phyloP scores from a whole-genome alignment of 2,329 filamentous ascomycete species.

The Fusarium succisae region DNA sequence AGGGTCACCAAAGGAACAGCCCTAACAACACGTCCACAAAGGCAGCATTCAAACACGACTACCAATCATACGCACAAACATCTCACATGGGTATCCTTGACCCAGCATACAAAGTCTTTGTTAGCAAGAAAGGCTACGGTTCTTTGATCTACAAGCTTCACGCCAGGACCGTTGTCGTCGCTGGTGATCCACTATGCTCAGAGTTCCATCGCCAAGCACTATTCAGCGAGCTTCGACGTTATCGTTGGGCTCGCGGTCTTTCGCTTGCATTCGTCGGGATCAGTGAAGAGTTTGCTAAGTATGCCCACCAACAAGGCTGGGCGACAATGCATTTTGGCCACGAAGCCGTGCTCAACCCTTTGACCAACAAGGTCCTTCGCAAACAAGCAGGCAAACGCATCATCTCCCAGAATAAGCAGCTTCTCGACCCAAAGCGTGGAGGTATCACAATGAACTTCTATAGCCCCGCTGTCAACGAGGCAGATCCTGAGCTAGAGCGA shows the following conservation, averaged over 20 bases:
- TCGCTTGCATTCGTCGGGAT: neutral
- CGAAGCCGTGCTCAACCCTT: conserved; percentile 3
- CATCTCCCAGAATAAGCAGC: conserved; percentile 5
- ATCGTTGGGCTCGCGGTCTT: neutral
- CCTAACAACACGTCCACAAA: neutral
- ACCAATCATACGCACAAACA: neutral
- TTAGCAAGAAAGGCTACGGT: neutral
- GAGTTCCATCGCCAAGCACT: neutral
- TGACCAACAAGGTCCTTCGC: conserved; percentile 1
- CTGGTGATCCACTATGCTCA: conserved; percentile 2
- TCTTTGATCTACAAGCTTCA: conserved; percentile 3
- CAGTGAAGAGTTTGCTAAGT: neutral
- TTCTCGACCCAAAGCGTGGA: neutral
- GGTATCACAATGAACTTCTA: neutral
- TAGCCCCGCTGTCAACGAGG: neutral
- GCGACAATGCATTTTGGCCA: conserved; percentile 2
- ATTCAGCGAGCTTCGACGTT: neutral
- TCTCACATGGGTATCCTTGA: conserved; percentile 21
- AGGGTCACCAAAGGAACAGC: neutral
- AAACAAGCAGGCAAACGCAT: conserved; percentile 10
- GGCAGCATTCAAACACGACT: neutral
- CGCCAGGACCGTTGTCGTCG: neutral
- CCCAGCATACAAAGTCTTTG: conserved; percentile 1
- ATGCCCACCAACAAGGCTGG: neutral
- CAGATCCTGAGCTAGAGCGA: neutral